Evolutionary conservation across 139 green algal species (phyloP), one percentile per base, ranked within the genome.

Genomic region (Mychonastes homosphaera): DNA sequence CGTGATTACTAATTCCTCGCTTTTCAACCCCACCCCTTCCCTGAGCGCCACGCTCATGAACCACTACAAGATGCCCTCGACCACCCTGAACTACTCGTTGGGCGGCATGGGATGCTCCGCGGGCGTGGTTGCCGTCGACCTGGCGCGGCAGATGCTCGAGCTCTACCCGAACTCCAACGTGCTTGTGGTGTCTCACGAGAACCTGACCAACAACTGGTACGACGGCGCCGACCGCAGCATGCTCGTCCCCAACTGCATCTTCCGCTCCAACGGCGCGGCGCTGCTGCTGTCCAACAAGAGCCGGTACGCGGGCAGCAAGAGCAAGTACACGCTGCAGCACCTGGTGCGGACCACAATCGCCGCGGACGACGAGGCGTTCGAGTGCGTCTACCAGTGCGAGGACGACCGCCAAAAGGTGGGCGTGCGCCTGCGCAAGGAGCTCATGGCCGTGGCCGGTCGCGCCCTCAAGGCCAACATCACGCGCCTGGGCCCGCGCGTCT

Each of bases 221-320:
- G 81, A 82, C 49, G 89, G 89, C 45, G 89, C 87, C 55, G 75
- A 93, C 50, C 67, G 70, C 39, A 89, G 85, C 64, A 98, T 97
- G 89, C 76, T 98, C 34, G 88, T 98, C 57, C 89, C 91, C 64
- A 98, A 98, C 76, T 94, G 81, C 77, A 79, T 98, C 27, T 98
- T 98, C 85, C 85, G 91, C 38, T 70, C 95, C 40, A 92, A 92
- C 3, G 86, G 84, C 23, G 84, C 85, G 3, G 91, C 91, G 24
- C 79, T 96, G 50, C 55, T 98, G 43, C 84, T 98, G n/a, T 90
- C 84, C 53, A 97, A 96, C 77, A 74, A 74, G 24, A 51, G 70
- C 28, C 63, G 59, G 4, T 83, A 96, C 50, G 55, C 65, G 18
- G 78, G 76, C 61, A 64, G 65, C 2, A 76, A 43, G 6, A 53